Evolutionary conservation across 495 filamentous ascomycete species (phyloP).

Genomic region (Xylaria palmicola): DNA sequence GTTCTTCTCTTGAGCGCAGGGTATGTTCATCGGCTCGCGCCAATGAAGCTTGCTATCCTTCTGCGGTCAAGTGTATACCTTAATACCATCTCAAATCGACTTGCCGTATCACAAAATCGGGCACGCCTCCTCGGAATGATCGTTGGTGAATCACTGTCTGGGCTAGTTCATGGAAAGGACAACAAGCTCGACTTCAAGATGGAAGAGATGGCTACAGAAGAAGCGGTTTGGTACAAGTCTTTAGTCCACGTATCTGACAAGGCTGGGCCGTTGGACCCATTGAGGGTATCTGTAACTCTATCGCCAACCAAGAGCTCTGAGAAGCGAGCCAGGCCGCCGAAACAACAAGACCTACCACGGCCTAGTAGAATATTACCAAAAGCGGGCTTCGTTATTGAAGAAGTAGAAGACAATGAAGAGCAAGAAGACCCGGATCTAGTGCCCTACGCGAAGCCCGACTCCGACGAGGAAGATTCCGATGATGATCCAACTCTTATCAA

Average conservation of each 20-base stretch:
- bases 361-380: slow-evolving; percentile 25
- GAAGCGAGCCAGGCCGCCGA: slow-evolving; percentile 20
- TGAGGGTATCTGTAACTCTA: slow-evolving; percentile 11
- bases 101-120: slow-evolving; percentile 70
- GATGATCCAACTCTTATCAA: slow-evolving; percentile 86
- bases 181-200: slow-evolving; percentile 79
- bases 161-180: slow-evolving; percentile 70
- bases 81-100: slow-evolving; percentile 78
- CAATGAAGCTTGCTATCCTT: slow-evolving; percentile 59
- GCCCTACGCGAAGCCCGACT: slow-evolving; percentile 87
- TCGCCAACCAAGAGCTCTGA: slow-evolving; percentile 16
- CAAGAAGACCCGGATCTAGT: slow-evolving; percentile 71
- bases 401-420: slow-evolving; percentile 57
- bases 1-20: slow-evolving; percentile 75
- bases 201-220: slow-evolving; percentile 70
- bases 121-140: slow-evolving; percentile 88
- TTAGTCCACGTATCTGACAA: slow-evolving; percentile 63
- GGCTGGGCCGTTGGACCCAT: slow-evolving; percentile 54
- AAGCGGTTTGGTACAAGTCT: slow-evolving; percentile 74
- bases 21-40: slow-evolving; percentile 63
- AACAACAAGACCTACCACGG: slow-evolving; percentile 22
- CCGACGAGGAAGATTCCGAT: slow-evolving; percentile 86
- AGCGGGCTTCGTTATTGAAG: slow-evolving; percentile 61
- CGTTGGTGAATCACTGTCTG: slow-evolving; percentile 77
- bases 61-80: slow-evolving; percentile 71